Conservation (phyloP, 352 stramenopile genomes). For the Pythium sp. region DNA sequence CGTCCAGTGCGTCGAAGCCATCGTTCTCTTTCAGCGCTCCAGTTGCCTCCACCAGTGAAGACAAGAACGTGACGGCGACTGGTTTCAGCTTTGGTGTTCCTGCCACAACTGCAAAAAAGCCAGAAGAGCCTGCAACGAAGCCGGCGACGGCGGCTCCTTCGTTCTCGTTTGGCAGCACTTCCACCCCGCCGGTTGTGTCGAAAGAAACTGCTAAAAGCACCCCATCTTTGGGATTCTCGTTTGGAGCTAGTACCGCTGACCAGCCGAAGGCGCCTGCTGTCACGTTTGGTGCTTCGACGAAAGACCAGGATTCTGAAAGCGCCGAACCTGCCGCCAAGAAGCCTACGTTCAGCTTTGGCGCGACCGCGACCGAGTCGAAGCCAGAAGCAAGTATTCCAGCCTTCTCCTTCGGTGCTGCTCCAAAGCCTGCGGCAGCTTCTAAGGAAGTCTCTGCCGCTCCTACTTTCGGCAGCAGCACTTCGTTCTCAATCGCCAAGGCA, state of each 20-base stretch:
- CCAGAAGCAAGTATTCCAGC: conserved; percentile 21
- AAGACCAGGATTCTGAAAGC: conserved; percentile 1
- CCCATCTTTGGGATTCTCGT: conserved; percentile 7
- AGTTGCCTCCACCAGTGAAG: neutral
- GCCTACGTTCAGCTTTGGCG: conserved; percentile 21
- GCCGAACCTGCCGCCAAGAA: conserved; percentile 16
- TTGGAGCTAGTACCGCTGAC: conserved; percentile 9
- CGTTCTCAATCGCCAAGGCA: neutral
- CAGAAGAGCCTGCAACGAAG: conserved; percentile 9
- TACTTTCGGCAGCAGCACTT: neutral
- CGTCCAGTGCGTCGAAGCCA: conserved; percentile 10
- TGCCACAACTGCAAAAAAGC: conserved; percentile 7
- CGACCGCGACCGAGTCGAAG: conserved; percentile 14
- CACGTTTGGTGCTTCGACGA: neutral
- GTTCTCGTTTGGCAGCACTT: conserved; percentile 19
- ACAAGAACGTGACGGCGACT: conserved; percentile 5
- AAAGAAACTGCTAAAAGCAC: neutral
- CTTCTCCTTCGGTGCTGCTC: conserved; percentile 23
- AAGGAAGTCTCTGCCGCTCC: neutral
- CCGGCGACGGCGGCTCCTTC: conserved; percentile 7
- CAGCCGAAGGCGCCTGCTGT: neutral
- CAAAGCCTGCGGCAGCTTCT: conserved; percentile 1
- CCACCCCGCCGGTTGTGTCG: neutral
- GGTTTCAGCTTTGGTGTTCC: conserved; percentile 34
- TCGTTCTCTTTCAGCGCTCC: conserved; percentile 25